phyloP scores from a whole-genome alignment of 1,284 basidiomycete genomes.

The Lignosus rhinocerotis region DNA sequence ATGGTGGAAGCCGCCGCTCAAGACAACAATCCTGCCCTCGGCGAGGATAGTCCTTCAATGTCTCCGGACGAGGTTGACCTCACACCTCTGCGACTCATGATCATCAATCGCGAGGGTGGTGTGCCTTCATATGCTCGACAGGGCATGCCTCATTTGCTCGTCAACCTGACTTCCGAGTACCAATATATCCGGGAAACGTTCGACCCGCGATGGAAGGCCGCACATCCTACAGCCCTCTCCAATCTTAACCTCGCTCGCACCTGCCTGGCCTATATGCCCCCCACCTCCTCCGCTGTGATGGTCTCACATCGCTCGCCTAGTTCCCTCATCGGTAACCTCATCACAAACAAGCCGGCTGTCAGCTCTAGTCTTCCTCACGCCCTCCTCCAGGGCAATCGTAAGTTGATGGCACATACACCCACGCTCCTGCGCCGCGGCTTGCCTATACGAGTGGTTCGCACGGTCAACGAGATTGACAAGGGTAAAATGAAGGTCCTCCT shows the following conservation, averaged over 20 bases:
- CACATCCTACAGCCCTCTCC: slow-evolving; percentile 85
- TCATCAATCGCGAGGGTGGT: slow-evolving; percentile 97
- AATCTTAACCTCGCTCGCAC: slow-evolving; percentile 88
- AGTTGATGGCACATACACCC: slow-evolving; percentile 88
- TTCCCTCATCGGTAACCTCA: slow-evolving; percentile 94
- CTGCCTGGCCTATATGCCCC: slow-evolving; percentile 93
- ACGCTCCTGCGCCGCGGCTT: slow-evolving; percentile 90
- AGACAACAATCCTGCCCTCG: slow-evolving; percentile 31
- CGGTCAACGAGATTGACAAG: slow-evolving; percentile 67
- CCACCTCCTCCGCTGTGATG: slow-evolving; percentile 90
- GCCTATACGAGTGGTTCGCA: slow-evolving; percentile 82
- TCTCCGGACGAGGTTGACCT: slow-evolving; percentile 58
- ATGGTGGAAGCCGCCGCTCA: slow-evolving; percentile 72
- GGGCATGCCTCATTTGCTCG: slow-evolving; percentile 93
- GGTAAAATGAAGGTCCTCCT: slow-evolving; percentile 79
- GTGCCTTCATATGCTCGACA: slow-evolving; percentile 96
- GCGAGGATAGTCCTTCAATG: slow-evolving; percentile 29
- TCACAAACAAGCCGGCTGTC: slow-evolving; percentile 97
- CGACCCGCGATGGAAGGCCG: slow-evolving; percentile 70
- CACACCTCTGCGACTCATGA: slow-evolving; percentile 92
- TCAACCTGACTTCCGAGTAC: slow-evolving; percentile 92
- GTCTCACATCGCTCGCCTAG: slow-evolving; percentile 97
- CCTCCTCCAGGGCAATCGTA: slow-evolving; percentile 81
- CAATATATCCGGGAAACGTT: slow-evolving; percentile 88
- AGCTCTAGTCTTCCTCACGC: slow-evolving; percentile 95